Evolutionary conservation across 805 yeast species (phyloP).

Genomic region (Candida boleticola): DNA sequence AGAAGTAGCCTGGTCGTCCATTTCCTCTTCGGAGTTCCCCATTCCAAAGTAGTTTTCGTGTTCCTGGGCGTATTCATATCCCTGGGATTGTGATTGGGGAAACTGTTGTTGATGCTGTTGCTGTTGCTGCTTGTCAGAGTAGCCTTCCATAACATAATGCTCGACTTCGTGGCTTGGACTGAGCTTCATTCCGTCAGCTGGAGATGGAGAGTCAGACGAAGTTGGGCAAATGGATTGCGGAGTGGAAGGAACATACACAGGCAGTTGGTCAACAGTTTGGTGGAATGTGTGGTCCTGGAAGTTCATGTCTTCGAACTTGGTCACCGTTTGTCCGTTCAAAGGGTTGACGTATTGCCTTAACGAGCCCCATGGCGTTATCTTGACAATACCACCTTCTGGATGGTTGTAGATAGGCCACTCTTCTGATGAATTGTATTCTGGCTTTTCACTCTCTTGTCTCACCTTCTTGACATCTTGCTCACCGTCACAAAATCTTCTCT

Average conservation of each 20-base stretch:
- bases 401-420: conserved; percentile 59
- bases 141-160: conserved; percentile 35
- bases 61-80: conserved; percentile 24
- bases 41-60: conserved; percentile 40
- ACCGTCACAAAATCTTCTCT: conserved; percentile 13
- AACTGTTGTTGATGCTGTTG: conserved; percentile 8
- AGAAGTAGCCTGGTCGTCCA: neutral
- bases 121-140: conserved; percentile 11
- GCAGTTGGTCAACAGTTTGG: conserved; percentile 1
- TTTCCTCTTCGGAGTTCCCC: conserved; percentile 19
- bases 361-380: conserved; percentile 65
- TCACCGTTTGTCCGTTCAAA: conserved; percentile 43
- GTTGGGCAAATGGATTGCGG: conserved; percentile 19
- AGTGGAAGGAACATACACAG: conserved; percentile 19
- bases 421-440: conserved; percentile 20
- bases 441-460: conserved; percentile 13
- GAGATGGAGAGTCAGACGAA: conserved; percentile 13
- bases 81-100: neutral
- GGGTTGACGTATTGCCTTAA: conserved; percentile 43
- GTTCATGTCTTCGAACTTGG: conserved; percentile 46
- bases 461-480: conserved; percentile 15
- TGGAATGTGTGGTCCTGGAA: conserved; percentile 22
- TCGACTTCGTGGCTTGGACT: conserved; percentile 42
- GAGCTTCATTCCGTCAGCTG: conserved; percentile 17
- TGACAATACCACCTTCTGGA: conserved; percentile 61